phyloP scores from a whole-genome alignment of 1,139 yeast species.

The Saccharomycopsis phalli region DNA sequence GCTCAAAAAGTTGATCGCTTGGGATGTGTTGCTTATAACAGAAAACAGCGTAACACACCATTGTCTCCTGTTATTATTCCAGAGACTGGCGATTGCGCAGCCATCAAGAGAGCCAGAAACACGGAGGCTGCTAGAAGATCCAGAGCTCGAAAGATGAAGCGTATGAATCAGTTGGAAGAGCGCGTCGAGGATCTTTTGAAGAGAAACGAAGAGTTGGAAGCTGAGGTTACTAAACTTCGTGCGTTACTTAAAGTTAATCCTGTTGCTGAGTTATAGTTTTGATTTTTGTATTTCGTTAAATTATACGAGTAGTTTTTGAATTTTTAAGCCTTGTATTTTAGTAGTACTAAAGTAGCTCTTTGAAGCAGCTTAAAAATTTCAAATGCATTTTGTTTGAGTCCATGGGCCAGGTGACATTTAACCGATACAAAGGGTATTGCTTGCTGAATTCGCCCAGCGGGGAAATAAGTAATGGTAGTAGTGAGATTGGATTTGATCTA shows the following conservation, averaged over 20 bases:
- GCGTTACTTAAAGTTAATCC: too few relatives aligned
- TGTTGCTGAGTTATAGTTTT: too few relatives aligned
- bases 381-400: background rate
- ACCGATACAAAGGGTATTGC: constrained; percentile 7
- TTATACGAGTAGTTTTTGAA: too few relatives aligned
- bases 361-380: background rate
- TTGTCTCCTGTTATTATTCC: constrained; percentile 60
- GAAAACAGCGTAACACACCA: constrained; percentile 52
- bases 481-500: constrained; percentile 10
- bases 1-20: constrained; percentile 41
- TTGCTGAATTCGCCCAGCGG: constrained; percentile 1
- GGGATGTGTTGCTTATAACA: constrained; percentile 56
- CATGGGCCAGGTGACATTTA: background rate
- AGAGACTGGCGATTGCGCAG: constrained; percentile 50
- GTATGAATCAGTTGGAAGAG: constrained; percentile 75
- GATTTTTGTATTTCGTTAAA: too few relatives aligned
- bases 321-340: too few relatives aligned
- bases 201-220: constrained; percentile 47
- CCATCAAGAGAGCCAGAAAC: constrained; percentile 84
- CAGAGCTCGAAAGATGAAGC: constrained; percentile 84
- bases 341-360: too few relatives aligned
- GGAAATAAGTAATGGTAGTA: background rate
- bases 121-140: constrained; percentile 97
- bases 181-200: constrained; percentile 57
- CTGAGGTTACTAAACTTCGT: constrained; percentile 47